A percentile compares a stretch with the other conserved stretches of the same genome.
Evolutionary conservation across 2,329 filamentous ascomycete species (phyloP).

Genomic region (Fusarium sp.): DNA sequence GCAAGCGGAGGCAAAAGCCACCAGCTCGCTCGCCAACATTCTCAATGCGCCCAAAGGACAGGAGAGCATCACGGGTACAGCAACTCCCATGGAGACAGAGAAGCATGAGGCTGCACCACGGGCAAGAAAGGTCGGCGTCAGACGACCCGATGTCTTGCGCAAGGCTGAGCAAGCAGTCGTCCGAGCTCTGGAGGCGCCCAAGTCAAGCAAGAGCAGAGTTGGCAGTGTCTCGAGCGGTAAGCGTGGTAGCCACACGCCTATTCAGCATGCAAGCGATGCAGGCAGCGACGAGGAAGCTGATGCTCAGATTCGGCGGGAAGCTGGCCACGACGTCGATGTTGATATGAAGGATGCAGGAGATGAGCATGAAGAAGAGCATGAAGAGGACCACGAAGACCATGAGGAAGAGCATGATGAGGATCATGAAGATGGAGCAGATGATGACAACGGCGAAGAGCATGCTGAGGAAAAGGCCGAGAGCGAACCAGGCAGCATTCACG

Average conservation of each 20-base stretch:
- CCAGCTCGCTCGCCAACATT: conserved; percentile 55
- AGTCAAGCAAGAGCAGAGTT: conserved; percentile 60
- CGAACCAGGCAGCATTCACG: conserved; percentile 67
- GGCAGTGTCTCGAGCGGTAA: conserved; percentile 65
- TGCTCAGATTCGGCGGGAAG: conserved; percentile 52
- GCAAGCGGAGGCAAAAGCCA: conserved; percentile 50
- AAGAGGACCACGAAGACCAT: conserved; percentile 43
- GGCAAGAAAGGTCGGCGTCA: conserved; percentile 58
- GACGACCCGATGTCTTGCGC: conserved; percentile 68
- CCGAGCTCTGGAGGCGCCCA: conserved; percentile 62
- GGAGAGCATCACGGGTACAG: conserved; percentile 51
- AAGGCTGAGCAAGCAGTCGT: conserved; percentile 70
- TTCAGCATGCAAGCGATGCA: conserved; percentile 50
- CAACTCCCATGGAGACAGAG: conserved; percentile 54
- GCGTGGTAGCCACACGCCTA: conserved; percentile 56
- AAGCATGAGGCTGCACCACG: conserved; percentile 57
- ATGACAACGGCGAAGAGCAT: conserved; percentile 52
- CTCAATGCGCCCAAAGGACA: conserved; percentile 57
- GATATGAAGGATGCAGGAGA: conserved; percentile 59
- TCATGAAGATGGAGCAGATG: conserved; percentile 46
- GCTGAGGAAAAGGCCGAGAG: conserved; percentile 49
- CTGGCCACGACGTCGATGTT: conserved; percentile 49
- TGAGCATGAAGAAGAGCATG: conserved; percentile 47
- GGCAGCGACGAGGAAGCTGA: conserved; percentile 58
- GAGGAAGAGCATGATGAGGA: conserved; percentile 45